Evolutionary conservation across 2,329 filamentous ascomycete species (phyloP).

Genomic region (Dendryphion nanum): DNA sequence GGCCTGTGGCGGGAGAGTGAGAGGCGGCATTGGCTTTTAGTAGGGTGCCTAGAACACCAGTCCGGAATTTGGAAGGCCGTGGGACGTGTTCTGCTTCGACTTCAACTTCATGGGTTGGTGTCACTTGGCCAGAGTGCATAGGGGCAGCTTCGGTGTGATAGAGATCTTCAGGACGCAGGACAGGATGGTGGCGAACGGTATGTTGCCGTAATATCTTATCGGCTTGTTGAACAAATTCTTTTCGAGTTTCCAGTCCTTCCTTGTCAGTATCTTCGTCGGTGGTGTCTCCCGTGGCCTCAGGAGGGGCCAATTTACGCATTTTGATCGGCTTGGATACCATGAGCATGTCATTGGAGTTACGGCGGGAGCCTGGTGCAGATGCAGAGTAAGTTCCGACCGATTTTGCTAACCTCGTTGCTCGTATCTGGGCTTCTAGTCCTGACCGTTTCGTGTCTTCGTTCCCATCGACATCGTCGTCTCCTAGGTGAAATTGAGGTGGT

Average conservation of each 20-base stretch:
- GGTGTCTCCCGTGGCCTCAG: slow-evolving; percentile 15
- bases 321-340: slow-evolving; percentile 17
- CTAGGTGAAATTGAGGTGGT: slow-evolving; percentile 32
- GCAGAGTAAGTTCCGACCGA: slow-evolving; percentile 35
- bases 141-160: slow-evolving; percentile 27
- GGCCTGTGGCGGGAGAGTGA: slow-evolving; percentile 7
- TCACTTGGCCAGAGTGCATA: slow-evolving; percentile 47
- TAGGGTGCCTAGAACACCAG: slow-evolving; percentile 70
- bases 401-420: slow-evolving; percentile 34
- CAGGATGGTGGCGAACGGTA: slow-evolving; percentile 19
- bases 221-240: slow-evolving; percentile 43
- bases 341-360: slow-evolving; percentile 31
- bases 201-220: slow-evolving; percentile 34
- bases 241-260: slow-evolving; percentile 4
- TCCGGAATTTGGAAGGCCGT: slow-evolving; percentile 65
- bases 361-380: slow-evolving; percentile 32
- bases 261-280: slow-evolving; percentile 31
- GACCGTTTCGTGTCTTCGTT: slow-evolving; percentile 34
- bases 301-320: slow-evolving; percentile 2
- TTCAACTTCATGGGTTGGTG: slow-evolving; percentile 48
- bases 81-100: slow-evolving; percentile 64
- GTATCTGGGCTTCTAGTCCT: slow-evolving; percentile 33
- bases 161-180: slow-evolving; percentile 25
- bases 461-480: slow-evolving; percentile 34
- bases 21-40: slow-evolving; percentile 50